Percentiles rank a stretch among this genome's conserved stretches.
Conservation (phyloP, 257 asterid species). For the Craterostigma plantagineum region DNA sequence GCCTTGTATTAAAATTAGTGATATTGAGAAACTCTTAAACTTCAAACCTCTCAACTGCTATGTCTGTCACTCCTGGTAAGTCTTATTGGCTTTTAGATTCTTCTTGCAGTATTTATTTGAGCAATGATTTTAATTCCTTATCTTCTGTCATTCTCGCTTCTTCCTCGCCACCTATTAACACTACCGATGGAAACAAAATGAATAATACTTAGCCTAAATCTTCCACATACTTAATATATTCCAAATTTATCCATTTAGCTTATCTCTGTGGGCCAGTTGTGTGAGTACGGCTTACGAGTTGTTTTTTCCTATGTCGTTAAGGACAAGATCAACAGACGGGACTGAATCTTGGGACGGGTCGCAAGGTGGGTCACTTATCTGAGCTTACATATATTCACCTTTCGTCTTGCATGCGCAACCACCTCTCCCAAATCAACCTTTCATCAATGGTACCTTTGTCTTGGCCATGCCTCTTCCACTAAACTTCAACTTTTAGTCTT, state of each 20-base stretch:
- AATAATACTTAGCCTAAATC: slow-evolving; percentile 1
- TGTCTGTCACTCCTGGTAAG: slow-evolving; percentile 6
- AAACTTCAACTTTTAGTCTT: slow-evolving; percentile 3
- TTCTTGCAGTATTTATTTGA: slow-evolving; percentile 11
- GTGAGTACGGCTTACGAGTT: slow-evolving; percentile 1
- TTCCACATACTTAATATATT: neutral
- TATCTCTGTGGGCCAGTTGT: slow-evolving; percentile 4
- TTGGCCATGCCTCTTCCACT: slow-evolving; percentile 5
- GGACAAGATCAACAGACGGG: slow-evolving; percentile 7
- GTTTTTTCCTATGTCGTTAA: neutral
- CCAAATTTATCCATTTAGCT: slow-evolving; percentile 1
- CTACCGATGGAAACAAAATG: slow-evolving; percentile 2
- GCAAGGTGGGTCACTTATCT: slow-evolving; percentile 7
- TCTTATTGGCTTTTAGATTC: slow-evolving; percentile 8
- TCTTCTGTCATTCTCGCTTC: neutral
- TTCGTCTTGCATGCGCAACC: neutral
- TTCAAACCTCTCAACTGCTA: slow-evolving; percentile 4
- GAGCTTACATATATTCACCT: slow-evolving; percentile 4
- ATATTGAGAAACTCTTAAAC: slow-evolving; percentile 8
- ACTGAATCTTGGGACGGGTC: slow-evolving; percentile 3
- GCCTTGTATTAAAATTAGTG: slow-evolving; percentile 2
- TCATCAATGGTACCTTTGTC: slow-evolving; percentile 2
- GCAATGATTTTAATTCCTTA: neutral
- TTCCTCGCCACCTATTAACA: neutral
- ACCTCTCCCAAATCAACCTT: neutral